A percentile compares a stretch with the other conserved stretches of the same genome.
Evolutionary conservation across 2,329 filamentous ascomycete species (phyloP).

Genomic region (Rhexocercosporidium sp.): DNA sequence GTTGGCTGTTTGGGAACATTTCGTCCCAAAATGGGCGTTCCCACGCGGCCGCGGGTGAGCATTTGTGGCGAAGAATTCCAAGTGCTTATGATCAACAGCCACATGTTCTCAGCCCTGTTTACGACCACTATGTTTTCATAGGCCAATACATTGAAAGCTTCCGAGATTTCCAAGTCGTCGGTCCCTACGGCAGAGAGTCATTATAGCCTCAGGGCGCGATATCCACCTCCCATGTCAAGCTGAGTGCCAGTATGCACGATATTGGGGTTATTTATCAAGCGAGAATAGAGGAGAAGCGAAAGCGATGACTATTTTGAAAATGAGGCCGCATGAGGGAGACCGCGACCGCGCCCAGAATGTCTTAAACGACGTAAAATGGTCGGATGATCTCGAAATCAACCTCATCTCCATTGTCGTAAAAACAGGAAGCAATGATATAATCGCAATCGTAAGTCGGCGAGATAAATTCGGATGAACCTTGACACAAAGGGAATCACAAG

Average conservation of each 20-base stretch:
- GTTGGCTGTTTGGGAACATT: neutral
- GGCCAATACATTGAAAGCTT: conserved; percentile 7
- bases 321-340: neutral
- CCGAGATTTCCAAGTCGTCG: neutral
- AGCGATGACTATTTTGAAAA: conserved; percentile 1
- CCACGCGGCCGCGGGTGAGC: conserved; percentile 11
- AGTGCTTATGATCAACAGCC: conserved; percentile 25
- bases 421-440: neutral
- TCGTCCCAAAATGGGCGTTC: neutral
- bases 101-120: conserved; percentile 24
- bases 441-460: conserved; percentile 6
- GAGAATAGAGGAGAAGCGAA: neutral
- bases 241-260: neutral
- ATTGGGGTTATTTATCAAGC: neutral
- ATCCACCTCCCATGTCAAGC: neutral
- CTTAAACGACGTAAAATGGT: neutral
- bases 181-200: neutral
- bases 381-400: neutral
- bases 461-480: neutral
- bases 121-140: conserved; percentile 15
- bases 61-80: conserved; percentile 19
- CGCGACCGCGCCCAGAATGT: neutral
- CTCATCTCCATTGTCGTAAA: neutral
- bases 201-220: conserved; percentile 11
- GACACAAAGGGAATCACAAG: neutral